Base-by-base conservation (phyloP, 2,329 filamentous ascomycete species). In the Ceratocystis colombiana region DNA sequence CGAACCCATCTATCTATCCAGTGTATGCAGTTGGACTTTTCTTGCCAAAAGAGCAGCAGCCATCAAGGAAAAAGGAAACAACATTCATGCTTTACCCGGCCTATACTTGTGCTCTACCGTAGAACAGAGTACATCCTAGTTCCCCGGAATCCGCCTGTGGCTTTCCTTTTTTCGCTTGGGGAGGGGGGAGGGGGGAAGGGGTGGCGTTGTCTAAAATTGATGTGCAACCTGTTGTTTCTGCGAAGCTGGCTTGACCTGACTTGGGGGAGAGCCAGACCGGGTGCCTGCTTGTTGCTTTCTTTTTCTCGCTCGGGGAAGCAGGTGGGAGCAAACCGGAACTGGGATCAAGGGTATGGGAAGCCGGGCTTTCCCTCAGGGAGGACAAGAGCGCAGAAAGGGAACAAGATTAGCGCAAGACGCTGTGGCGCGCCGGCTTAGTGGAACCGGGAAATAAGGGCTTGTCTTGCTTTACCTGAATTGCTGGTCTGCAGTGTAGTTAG, bases 231-330 rank as follows among this genome's bases (percentile, higher is more conserved):
- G 37, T 10, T 37, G 33, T 41, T 41, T 41, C 37, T 41, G 37
- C 12, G 8, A 50, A 50, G 20, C 48, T 50, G 48, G n/a, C 48
- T 22, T 50, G 46, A 17, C 46, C 46, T 48, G 46, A 17, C 46
- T 22, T 50, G 48, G 48, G 17, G 17, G 17, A 22, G 20, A 3
- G n/a, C 37, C 48, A 50, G 46, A 25, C 48, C 10, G 48, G 48
- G 22, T 50, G 48, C 20, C n/a, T 20, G 48, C 48, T 22, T 50
- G 37, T 12, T 15, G 12, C 37, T 41, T 41, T 41, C 12, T 15
- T 41, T 28, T 57, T 57, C 22, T 57, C 53, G 53, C 30, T 57
- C 53, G 53, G 53, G 53, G 53, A 57, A 57, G 53, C 15, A 57
- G 53, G 33, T 17, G n/a, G 22, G 22, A 30, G 25, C 22, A 33